phyloP scores from a whole-genome alignment of 169 alveolate genomes.

The Plasmodium gaboni region DNA sequence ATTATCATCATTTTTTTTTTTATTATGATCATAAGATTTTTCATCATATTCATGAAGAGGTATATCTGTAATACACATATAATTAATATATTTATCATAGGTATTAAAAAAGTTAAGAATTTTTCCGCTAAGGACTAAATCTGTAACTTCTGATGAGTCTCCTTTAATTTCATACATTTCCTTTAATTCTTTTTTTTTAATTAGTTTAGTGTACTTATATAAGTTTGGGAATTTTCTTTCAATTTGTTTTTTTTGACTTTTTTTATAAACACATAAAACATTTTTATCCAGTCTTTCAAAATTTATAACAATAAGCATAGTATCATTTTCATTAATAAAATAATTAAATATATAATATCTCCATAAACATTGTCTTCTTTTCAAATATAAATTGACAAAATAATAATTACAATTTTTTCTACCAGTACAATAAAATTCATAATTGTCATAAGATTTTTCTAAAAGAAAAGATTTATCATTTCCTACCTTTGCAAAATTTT shows the following conservation, averaged over 20 bases:
- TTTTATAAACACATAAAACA: slow-evolving; percentile 55
- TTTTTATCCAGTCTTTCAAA: slow-evolving; percentile 58
- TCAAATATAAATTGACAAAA: slow-evolving; percentile 44
- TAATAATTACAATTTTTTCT: slow-evolving; percentile 68
- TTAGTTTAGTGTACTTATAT: slow-evolving; percentile 50
- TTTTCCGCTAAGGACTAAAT: slow-evolving; percentile 52
- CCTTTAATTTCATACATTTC: slow-evolving; percentile 48
- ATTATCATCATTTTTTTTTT: slow-evolving; percentile 5
- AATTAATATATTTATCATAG: slow-evolving; percentile 54
- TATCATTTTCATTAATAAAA: slow-evolving; percentile 41
- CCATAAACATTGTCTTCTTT: slow-evolving; percentile 70
- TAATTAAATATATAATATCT: slow-evolving; percentile 54
- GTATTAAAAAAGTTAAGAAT: slow-evolving; percentile 43
- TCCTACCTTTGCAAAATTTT: slow-evolving; percentile 60
- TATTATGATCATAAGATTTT: not conserved
- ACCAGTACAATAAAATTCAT: slow-evolving; percentile 68
- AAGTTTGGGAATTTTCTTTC: slow-evolving; percentile 43
- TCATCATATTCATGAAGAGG: slow-evolving; percentile 44
- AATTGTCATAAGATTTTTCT: slow-evolving; percentile 63
- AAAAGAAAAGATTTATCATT: slow-evolving; percentile 68
- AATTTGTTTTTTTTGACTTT: slow-evolving; percentile 39
- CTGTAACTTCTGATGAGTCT: slow-evolving; percentile 65
- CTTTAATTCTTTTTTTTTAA: slow-evolving; percentile 51
- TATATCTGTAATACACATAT: slow-evolving; percentile 60
- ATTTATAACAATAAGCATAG: slow-evolving; percentile 39